Conservation (phyloP, 345 rosid species). For the Citrus unshiu region DNA sequence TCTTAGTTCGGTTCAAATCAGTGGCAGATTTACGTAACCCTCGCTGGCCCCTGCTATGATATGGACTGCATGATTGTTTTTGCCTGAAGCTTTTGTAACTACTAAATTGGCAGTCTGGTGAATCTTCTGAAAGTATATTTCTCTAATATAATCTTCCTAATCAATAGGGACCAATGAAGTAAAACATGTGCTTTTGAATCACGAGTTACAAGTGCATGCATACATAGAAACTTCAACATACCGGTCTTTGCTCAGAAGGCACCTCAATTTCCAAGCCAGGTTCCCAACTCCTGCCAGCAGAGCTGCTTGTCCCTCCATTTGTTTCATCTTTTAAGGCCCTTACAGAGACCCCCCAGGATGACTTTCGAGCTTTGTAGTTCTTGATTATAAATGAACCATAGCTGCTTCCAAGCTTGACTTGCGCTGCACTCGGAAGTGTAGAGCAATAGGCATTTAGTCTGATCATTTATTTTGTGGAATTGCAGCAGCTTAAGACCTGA, state of each 20-base stretch:
- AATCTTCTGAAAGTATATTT: neutral
- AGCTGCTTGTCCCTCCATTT: conserved; percentile 49
- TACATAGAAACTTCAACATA: conserved; percentile 20
- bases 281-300: conserved; percentile 73
- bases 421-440: conserved; percentile 41
- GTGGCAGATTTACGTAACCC: neutral
- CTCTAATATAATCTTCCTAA: neutral
- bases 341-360: conserved; percentile 30
- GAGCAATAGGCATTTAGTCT: conserved; percentile 55
- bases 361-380: conserved; percentile 24
- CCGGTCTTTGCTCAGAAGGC: conserved; percentile 94
- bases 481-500: neutral
- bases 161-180: neutral
- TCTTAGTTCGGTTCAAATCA: neutral
- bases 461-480: conserved; percentile 42
- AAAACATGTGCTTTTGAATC: neutral
- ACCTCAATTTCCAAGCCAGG: conserved; percentile 82
- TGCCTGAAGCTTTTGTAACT: neutral
- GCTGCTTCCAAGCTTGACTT: conserved; percentile 41
- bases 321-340: conserved; percentile 66
- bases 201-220: neutral
- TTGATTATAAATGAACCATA: conserved; percentile 36
- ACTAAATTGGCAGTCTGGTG: neutral
- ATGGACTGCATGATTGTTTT: neutral
- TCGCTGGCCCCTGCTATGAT: neutral